Percentiles rank a stretch among this genome's conserved stretches.
Evolutionary conservation across 192 early-diverging fungal species (phyloP).

Genomic region (Diversispora epigaea): DNA sequence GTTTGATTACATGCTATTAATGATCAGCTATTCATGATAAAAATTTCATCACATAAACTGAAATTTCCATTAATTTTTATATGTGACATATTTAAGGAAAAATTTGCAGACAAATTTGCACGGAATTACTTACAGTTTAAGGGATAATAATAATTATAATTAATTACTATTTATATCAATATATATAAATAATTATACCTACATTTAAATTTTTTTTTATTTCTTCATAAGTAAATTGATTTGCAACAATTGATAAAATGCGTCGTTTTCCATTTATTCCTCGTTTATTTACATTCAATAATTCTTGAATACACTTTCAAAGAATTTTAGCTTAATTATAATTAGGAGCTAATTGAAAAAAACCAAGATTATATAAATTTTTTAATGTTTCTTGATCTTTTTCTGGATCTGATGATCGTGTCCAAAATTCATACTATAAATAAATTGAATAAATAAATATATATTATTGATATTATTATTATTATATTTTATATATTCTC

Average conservation of each 20-base stretch:
- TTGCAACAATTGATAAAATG: constrained; percentile 6
- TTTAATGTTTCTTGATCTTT: not conserved
- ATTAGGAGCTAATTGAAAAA: not conserved
- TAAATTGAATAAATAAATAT: too few relatives aligned
- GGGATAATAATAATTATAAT: too few relatives aligned
- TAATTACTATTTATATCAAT: too few relatives aligned
- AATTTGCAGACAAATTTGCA: too few relatives aligned
- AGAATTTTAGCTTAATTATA: not conserved
- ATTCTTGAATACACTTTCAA: constrained; percentile 2
- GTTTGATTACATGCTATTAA: too few relatives aligned
- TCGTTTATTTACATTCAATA: not conserved
- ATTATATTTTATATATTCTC: too few relatives aligned
- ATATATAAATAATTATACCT: not conserved
- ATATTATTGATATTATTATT: too few relatives aligned
- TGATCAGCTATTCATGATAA: too few relatives aligned
- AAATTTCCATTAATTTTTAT: too few relatives aligned
- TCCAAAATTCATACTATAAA: constrained; percentile 2
- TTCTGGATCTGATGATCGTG: not conserved
- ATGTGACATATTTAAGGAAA: too few relatives aligned
- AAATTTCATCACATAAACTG: too few relatives aligned
- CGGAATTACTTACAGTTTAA: too few relatives aligned
- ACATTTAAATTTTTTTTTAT: not conserved
- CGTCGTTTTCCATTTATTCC: not conserved
- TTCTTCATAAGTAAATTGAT: not conserved
- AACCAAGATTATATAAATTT: not conserved